Evolutionary conservation across 1,284 basidiomycete species (phyloP).

Genomic region (Porogramme epimiltina): DNA sequence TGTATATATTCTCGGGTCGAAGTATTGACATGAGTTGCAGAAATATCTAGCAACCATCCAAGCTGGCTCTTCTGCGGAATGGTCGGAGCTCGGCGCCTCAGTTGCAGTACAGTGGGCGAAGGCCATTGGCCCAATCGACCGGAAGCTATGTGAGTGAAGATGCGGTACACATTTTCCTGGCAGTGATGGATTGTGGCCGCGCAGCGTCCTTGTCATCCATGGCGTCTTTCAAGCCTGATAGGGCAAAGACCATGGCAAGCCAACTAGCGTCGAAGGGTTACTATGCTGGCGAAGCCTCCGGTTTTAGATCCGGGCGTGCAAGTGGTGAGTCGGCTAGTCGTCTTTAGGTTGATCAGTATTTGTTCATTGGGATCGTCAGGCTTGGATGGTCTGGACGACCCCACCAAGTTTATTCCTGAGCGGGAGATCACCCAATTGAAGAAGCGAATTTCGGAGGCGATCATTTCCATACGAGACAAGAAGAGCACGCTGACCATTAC

Average conservation of each 20-base stretch:
- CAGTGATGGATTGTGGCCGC: neutral
- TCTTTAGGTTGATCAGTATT: too few relatives aligned
- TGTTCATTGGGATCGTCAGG: neutral
- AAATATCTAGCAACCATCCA: slow-evolving; percentile 82
- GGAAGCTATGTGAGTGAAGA: slow-evolving; percentile 65
- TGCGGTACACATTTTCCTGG: neutral
- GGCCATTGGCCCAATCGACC: slow-evolving; percentile 76
- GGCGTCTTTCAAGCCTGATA: slow-evolving; percentile 68
- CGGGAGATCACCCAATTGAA: slow-evolving; percentile 47
- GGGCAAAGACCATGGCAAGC: slow-evolving; percentile 74
- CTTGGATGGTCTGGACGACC: slow-evolving; percentile 9
- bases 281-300: slow-evolving; percentile 85
- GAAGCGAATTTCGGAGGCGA: slow-evolving; percentile 67
- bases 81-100: slow-evolving; percentile 88
- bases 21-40: slow-evolving; percentile 40
- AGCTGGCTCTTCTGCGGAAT: slow-evolving; percentile 64
- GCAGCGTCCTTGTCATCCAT: slow-evolving; percentile 63
- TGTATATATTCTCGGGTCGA: too few relatives aligned
- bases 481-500: slow-evolving; percentile 72
- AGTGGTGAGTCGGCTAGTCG: slow-evolving; percentile 42
- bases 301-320: slow-evolving; percentile 63
- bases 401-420: slow-evolving; percentile 22
- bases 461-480: slow-evolving; percentile 72
- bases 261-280: slow-evolving; percentile 87
- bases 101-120: slow-evolving; percentile 85